These are phyloP conservation scores for Phytopythium chamaehyphon DNA, from an alignment of 352 stramenopile genomes.

Conservation along the genomic window DNA sequence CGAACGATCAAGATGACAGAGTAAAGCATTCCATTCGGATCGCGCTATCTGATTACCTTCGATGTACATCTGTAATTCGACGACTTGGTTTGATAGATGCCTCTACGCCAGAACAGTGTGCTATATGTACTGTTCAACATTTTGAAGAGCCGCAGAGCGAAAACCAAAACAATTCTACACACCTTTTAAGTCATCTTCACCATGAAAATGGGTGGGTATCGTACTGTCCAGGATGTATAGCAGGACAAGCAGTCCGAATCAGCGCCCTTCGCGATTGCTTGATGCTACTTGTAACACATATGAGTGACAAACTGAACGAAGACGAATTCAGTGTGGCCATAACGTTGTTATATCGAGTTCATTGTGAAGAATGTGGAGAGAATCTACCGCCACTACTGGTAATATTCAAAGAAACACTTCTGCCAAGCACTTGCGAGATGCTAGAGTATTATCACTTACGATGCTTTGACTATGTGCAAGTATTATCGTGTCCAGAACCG, in stretches of 20 bases:
- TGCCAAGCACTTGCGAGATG: slow-evolving; percentile 8
- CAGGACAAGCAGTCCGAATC: slow-evolving; percentile 6
- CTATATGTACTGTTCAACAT: background rate
- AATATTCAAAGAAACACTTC: slow-evolving; percentile 10
- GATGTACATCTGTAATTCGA: slow-evolving; percentile 17
- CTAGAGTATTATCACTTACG: slow-evolving; percentile 19
- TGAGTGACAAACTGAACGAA: background rate
- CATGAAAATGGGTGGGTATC: too few relatives aligned
- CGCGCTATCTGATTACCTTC: slow-evolving; percentile 39
- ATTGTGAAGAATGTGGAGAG: slow-evolving; percentile 15
- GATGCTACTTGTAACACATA: background rate
- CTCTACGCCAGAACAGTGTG: background rate
- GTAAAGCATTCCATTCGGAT: slow-evolving; percentile 32
- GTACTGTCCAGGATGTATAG: slow-evolving; percentile 7
- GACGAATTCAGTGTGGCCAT: slow-evolving; percentile 7
- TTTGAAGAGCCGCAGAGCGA: too few relatives aligned
- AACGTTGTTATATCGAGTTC: slow-evolving; percentile 21
- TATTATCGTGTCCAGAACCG: background rate
- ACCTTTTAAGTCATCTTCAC: too few relatives aligned
- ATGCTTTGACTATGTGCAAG: slow-evolving; percentile 16
- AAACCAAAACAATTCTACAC: too few relatives aligned
- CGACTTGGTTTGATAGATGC: background rate
- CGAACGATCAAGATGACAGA: slow-evolving; percentile 1
- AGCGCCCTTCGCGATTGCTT: slow-evolving; percentile 4
- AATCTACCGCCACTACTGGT: slow-evolving; percentile 16